Conservation (phyloP, 441 rosid species). For the Manihot esculenta region DNA sequence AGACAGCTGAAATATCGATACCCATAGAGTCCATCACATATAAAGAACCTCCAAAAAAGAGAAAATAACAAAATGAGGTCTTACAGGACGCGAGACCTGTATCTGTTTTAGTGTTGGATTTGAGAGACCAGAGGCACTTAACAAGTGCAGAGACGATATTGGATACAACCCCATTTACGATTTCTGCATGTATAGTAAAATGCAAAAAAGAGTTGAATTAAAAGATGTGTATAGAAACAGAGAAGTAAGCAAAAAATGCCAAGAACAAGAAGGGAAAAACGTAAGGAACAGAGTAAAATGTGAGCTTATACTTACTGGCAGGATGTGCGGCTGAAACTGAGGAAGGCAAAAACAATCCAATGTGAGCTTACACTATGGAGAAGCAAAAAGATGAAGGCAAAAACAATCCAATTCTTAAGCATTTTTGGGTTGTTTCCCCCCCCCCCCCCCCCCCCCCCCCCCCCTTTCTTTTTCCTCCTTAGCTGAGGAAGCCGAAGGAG, state of each 20-base stretch:
- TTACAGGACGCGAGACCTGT: slow-evolving; percentile 8
- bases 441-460: no score
- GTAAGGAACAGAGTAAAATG: neutral
- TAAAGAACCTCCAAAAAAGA: neutral
- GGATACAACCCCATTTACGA: slow-evolving; percentile 57
- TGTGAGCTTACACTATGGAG: slow-evolving; percentile 48
- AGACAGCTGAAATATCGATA: slow-evolving; percentile 43
- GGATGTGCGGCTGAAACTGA: slow-evolving; percentile 77
- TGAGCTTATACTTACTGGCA: slow-evolving; percentile 48
- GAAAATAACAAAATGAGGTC: slow-evolving; percentile 16
- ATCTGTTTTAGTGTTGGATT: slow-evolving; percentile 67
- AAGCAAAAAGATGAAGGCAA: slow-evolving; percentile 43
- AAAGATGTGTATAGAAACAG: neutral
- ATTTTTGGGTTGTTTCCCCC: slow-evolving; percentile 20
- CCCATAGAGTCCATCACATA: slow-evolving; percentile 18
- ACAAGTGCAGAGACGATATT: slow-evolving; percentile 56
- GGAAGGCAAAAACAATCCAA: slow-evolving; percentile 43
- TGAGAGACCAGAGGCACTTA: slow-evolving; percentile 83
- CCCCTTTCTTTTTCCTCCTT: neutral
- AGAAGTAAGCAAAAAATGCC: neutral
- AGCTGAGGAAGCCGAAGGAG: slow-evolving; percentile 7
- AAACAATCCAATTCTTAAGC: slow-evolving; percentile 41
- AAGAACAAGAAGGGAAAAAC: no score
- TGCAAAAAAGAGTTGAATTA: neutral
- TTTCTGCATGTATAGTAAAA: slow-evolving; percentile 50